Evolutionary conservation across 768 basidiomycete species (phyloP).

Genomic region (Tricholoma matsutake): DNA sequence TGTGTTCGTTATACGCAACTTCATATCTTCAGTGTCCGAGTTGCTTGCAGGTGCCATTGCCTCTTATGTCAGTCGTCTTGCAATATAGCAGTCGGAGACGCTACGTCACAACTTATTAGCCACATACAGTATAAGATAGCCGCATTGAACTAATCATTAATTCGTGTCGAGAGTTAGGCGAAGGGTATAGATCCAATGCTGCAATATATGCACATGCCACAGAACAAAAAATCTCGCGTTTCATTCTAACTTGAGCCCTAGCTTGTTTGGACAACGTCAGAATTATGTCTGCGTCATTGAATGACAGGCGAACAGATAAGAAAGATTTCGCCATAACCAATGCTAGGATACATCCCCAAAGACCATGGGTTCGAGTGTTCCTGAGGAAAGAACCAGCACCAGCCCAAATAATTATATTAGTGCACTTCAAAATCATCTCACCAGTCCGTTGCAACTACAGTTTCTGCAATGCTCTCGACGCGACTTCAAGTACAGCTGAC

Average conservation of each 20-base stretch:
- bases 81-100: neutral
- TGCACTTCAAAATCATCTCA: neutral
- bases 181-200: neutral
- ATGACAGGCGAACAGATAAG: too few species aligned
- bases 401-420: too few species aligned
- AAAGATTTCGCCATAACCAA: too few species aligned
- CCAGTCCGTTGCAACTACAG: neutral
- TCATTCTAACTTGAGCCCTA: too few species aligned
- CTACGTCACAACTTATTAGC: neutral
- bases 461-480: neutral
- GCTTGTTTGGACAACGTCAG: too few species aligned
- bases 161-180: neutral
- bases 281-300: too few species aligned
- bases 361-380: too few species aligned
- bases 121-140: neutral
- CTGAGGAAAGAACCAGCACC: too few species aligned
- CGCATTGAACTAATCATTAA: neutral
- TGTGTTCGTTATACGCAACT: constrained; percentile 1
- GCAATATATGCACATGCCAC: neutral
- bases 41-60: neutral
- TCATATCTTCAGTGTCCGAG: neutral
- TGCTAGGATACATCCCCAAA: too few species aligned
- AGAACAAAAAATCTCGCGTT: too few species aligned
- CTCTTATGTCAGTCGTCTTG: neutral
- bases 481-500: too few species aligned